Conservation (phyloP, 2,329 filamentous ascomycete species). For the Fusarium vanettenii region DNA sequence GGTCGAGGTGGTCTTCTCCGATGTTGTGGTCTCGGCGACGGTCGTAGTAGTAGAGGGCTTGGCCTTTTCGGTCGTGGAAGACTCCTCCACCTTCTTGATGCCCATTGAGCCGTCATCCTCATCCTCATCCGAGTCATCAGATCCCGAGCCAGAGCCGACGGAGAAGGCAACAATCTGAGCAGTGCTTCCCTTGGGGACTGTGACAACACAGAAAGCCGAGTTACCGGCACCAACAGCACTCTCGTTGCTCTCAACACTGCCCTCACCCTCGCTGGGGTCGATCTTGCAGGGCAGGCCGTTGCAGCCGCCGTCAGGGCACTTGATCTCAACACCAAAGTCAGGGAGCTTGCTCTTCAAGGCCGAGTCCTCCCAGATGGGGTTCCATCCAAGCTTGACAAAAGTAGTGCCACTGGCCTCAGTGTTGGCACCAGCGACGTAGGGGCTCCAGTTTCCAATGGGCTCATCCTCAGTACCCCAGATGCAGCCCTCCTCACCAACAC, state of each 20-base stretch:
- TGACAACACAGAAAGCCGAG: slow-evolving; percentile 80
- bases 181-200: slow-evolving; percentile 72
- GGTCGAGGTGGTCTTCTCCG: slow-evolving; percentile 30
- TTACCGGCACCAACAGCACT: slow-evolving; percentile 72
- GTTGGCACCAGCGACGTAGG: slow-evolving; percentile 82
- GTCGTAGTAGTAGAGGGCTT: slow-evolving; percentile 38
- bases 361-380: slow-evolving; percentile 76
- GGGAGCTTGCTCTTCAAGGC: slow-evolving; percentile 68
- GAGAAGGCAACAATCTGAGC: slow-evolving; percentile 76
- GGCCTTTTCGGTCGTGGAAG: slow-evolving; percentile 22
- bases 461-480: slow-evolving; percentile 75
- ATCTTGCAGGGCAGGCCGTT: slow-evolving; percentile 81
- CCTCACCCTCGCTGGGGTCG: slow-evolving; percentile 68
- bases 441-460: slow-evolving; percentile 79
- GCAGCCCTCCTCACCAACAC: slow-evolving; percentile 72
- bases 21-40: slow-evolving; percentile 28
- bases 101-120: not conserved
- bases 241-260: slow-evolving; percentile 68
- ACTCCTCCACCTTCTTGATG: slow-evolving; percentile 5
- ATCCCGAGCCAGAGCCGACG: slow-evolving; percentile 48
- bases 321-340: slow-evolving; percentile 75
- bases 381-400: slow-evolving; percentile 81
- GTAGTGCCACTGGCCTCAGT: slow-evolving; percentile 72
- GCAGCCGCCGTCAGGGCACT: slow-evolving; percentile 74
- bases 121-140: slow-evolving; percentile 19